These are phyloP conservation scores for Talaromyces sp. DNA, from an alignment of 2,329 filamentous ascomycete species.

Conservation along the genomic window DNA sequence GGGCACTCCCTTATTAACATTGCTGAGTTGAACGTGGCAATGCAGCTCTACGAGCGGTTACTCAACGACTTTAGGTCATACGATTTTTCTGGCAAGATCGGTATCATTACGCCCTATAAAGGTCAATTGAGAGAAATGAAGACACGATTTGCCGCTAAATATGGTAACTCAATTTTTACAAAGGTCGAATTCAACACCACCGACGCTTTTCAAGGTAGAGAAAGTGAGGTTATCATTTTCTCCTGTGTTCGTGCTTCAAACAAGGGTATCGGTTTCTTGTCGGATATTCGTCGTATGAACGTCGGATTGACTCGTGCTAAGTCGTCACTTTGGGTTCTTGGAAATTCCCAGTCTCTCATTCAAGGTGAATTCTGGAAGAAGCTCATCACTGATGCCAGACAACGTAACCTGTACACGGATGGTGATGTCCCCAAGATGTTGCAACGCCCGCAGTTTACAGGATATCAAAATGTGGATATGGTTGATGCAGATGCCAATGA, in stretches of 20 bases:
- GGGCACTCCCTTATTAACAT: slow-evolving; percentile 88
- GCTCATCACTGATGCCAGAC: slow-evolving; percentile 74
- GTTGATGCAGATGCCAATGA: slow-evolving; percentile 24
- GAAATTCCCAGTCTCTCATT: slow-evolving; percentile 78
- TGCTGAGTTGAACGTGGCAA: slow-evolving; percentile 78
- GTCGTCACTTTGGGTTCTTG: slow-evolving; percentile 92
- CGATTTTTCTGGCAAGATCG: slow-evolving; percentile 77
- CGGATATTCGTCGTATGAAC: slow-evolving; percentile 98
- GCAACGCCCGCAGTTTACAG: slow-evolving; percentile 47
- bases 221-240: slow-evolving; percentile 98
- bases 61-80: slow-evolving; percentile 63
- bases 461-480: slow-evolving; percentile 43
- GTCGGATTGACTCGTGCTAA: slow-evolving; percentile 95
- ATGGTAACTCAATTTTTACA: slow-evolving; percentile 68
- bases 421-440: slow-evolving; percentile 57
- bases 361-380: slow-evolving; percentile 89
- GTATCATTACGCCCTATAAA: slow-evolving; percentile 98
- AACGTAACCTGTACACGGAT: slow-evolving; percentile 68
- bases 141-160: slow-evolving; percentile 64
- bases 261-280: slow-evolving; percentile 96
- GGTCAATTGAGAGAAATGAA: slow-evolving; percentile 80
- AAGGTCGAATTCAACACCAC: slow-evolving; percentile 97
- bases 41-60: slow-evolving; percentile 78
- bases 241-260: slow-evolving; percentile 91
- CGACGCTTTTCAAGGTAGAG: slow-evolving; percentile 93